Conservation (phyloP, 73 alveolate species). For the Uronychia binucleata region DNA sequence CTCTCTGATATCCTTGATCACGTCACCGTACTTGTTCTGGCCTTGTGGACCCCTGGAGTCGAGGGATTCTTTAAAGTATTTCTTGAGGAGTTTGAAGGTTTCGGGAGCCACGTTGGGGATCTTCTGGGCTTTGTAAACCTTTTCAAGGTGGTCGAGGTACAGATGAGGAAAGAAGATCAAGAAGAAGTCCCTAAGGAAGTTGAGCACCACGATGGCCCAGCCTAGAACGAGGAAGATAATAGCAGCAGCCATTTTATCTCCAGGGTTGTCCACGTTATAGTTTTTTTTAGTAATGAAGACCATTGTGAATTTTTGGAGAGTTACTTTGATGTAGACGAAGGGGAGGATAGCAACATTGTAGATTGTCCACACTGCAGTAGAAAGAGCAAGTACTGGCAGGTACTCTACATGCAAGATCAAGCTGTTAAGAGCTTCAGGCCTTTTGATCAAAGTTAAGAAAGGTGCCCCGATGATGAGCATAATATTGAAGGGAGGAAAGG, state of each 20-base stretch:
- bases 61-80: background rate
- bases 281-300: background rate
- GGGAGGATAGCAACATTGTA: constrained; percentile 38
- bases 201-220: background rate
- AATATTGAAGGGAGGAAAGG: constrained; percentile 28
- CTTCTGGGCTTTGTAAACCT: background rate
- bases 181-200: background rate
- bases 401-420: constrained; percentile 20
- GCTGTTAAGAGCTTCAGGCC: constrained; percentile 10
- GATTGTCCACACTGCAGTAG: constrained; percentile 7
- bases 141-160: background rate
- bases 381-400: constrained; percentile 16
- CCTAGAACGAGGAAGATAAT: background rate
- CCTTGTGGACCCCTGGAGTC: background rate
- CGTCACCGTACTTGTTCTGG: background rate
- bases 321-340: constrained; percentile 29
- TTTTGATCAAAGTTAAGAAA: constrained; percentile 4
- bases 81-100: background rate
- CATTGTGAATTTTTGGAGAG: constrained; percentile 43
- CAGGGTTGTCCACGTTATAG: background rate
- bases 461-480: background rate
- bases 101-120: background rate
- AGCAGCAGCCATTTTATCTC: background rate
- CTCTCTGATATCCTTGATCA: background rate
- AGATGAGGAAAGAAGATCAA: background rate